Percentiles rank a stretch among this genome's conserved stretches.
Conservation (phyloP, 805 yeast species). For the Lachancea fermentati region DNA sequence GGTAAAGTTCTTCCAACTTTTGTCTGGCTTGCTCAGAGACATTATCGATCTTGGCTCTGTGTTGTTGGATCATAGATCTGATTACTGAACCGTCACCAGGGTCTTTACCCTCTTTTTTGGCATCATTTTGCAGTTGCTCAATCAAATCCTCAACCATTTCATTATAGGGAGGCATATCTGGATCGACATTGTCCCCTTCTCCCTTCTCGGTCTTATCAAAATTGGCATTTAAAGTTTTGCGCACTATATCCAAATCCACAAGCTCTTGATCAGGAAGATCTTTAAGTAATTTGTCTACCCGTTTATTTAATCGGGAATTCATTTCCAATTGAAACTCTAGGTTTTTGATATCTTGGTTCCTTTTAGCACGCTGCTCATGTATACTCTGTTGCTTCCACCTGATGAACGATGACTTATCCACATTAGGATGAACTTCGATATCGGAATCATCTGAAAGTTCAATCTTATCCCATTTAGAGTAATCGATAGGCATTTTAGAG, state of each 20-base stretch:
- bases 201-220: constrained; percentile 60
- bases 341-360: constrained; percentile 71
- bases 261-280: constrained; percentile 39
- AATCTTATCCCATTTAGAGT: constrained; percentile 96
- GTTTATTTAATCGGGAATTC: constrained; percentile 66
- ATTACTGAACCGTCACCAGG: constrained; percentile 36
- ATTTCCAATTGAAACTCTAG: constrained; percentile 73
- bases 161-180: constrained; percentile 59
- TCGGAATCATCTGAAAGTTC: constrained; percentile 97
- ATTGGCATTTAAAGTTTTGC: constrained; percentile 39
- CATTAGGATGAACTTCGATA: constrained; percentile 96
- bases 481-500: constrained; percentile 70
- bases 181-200: constrained; percentile 38
- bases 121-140: constrained; percentile 64
- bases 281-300: constrained; percentile 61
- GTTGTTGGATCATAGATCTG: constrained; percentile 41
- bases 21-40: constrained; percentile 58
- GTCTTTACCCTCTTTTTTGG: constrained; percentile 43
- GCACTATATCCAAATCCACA: constrained; percentile 28
- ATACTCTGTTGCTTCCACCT: constrained; percentile 97
- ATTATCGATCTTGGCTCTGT: constrained; percentile 63
- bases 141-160: constrained; percentile 92
- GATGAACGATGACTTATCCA: constrained; percentile 87
- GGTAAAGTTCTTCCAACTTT: constrained; percentile 59
- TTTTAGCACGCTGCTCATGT: constrained; percentile 82